phyloP scores from a whole-genome alignment of 495 filamentous ascomycete genomes.

The Corynascus novoguineensis region DNA sequence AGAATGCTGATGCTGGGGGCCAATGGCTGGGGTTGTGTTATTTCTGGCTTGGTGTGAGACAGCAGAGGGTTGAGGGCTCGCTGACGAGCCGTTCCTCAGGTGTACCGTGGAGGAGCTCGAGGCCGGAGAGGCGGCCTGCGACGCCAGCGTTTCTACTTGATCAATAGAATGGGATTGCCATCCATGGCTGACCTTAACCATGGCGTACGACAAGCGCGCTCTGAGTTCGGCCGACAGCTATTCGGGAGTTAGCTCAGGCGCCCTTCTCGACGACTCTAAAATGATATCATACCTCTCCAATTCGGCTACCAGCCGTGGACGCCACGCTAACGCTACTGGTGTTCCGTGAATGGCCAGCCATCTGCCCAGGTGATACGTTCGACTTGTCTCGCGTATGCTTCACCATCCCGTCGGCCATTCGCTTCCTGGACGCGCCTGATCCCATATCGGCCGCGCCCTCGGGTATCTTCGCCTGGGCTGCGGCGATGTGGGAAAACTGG shows the following conservation, averaged over 20 bases:
- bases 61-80: constrained; percentile 39
- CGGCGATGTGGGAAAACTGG: constrained; percentile 50
- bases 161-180: constrained; percentile 66
- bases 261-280: no score
- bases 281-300: constrained; percentile 59
- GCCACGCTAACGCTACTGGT: constrained; percentile 56
- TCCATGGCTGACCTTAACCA: constrained; percentile 83
- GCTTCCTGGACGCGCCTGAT: constrained; percentile 45
- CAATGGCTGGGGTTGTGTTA: constrained; percentile 30
- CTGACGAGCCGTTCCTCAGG: constrained; percentile 42
- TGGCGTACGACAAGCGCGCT: constrained; percentile 78
- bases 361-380: constrained; percentile 35
- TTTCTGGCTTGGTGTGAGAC: constrained; percentile 30
- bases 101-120: constrained; percentile 50
- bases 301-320: constrained; percentile 54
- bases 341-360: constrained; percentile 58
- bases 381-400: constrained; percentile 45
- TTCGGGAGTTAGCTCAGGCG: constrained; percentile 17
- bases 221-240: constrained; percentile 73
- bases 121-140: constrained; percentile 54
- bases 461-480: constrained; percentile 44
- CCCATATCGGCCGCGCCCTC: constrained; percentile 23
- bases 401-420: constrained; percentile 60
- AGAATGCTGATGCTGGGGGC: constrained; percentile 22
- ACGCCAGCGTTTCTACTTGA: constrained; percentile 63